phyloP scores from a whole-genome alignment of 2,329 filamentous ascomycete species.

The Pseudogymnoascus sp. region DNA sequence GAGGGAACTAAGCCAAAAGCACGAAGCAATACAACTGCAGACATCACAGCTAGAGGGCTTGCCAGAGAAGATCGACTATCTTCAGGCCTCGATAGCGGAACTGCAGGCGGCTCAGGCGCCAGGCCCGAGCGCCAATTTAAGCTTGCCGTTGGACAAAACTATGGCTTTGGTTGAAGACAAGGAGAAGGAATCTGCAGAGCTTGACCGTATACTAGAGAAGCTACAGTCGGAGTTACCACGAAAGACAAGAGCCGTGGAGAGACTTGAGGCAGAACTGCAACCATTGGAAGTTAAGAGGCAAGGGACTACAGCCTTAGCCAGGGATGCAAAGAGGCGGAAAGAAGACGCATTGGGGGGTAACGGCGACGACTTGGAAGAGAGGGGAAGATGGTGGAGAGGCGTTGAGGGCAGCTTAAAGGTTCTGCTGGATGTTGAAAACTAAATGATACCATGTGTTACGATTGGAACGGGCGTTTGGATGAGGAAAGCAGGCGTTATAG shows the following conservation, averaged over 20 bases:
- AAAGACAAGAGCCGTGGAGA: constrained; percentile 58
- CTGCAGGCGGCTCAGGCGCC: constrained; percentile 36
- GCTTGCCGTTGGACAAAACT: constrained; percentile 50
- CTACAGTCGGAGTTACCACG: constrained; percentile 53
- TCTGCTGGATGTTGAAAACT: constrained; percentile 49
- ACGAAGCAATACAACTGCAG: constrained; percentile 42
- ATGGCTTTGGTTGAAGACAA: constrained; percentile 42
- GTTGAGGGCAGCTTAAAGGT: constrained; percentile 54
- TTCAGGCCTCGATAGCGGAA: constrained; percentile 40
- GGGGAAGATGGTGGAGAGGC: constrained; percentile 65
- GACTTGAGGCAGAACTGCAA: constrained; percentile 57
- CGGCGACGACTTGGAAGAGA: constrained; percentile 65
- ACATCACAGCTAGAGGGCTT: constrained; percentile 41
- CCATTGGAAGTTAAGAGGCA: constrained; percentile 59
- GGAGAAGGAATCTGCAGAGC: constrained; percentile 43
- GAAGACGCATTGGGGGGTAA: constrained; percentile 57
- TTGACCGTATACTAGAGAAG: constrained; percentile 55
- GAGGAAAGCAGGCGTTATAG: neutral
- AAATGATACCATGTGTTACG: constrained; percentile 10
- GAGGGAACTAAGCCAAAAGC: constrained; percentile 45
- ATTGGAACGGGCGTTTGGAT: constrained; percentile 8
- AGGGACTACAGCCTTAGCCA: constrained; percentile 57
- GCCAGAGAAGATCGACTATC: constrained; percentile 38
- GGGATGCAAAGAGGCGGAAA: constrained; percentile 59
- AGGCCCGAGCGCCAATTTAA: constrained; percentile 38